Percentiles rank a stretch among this genome's conserved stretches.
Conservation (phyloP, 23 red algal genomes). For the Gracilaria gracilis region DNA sequence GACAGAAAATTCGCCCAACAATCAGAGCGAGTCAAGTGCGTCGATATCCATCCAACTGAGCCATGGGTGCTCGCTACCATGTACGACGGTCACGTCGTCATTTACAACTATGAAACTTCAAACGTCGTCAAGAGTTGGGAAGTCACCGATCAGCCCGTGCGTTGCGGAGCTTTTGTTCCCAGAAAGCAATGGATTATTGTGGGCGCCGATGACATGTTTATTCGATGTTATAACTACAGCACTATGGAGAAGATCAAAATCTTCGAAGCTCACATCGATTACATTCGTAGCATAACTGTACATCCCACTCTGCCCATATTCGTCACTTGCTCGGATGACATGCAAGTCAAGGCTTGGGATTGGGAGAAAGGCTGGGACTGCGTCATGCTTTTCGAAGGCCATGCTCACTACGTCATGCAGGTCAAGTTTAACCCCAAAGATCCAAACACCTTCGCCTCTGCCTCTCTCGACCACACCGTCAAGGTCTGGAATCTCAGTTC, state of each 20-base stretch:
- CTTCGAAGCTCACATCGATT: slow-evolving; percentile 97
- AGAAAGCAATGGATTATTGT: slow-evolving; percentile 98
- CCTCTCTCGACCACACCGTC: slow-evolving; percentile 95
- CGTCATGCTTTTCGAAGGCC: slow-evolving; percentile 93
- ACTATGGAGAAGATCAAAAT: slow-evolving; percentile 98
- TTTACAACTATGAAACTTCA: slow-evolving; percentile 89
- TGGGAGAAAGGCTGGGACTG: slow-evolving; percentile 97
- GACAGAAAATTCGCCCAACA: slow-evolving; percentile 82
- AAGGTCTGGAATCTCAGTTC: slow-evolving; percentile 95
- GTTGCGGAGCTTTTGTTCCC: slow-evolving; percentile 85
- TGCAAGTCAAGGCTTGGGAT: slow-evolving; percentile 99
- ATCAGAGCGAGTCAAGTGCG: slow-evolving; percentile 97
- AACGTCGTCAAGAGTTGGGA: slow-evolving; percentile 92
- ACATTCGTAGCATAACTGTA: slow-evolving; percentile 90
- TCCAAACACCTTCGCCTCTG: slow-evolving; percentile 97
- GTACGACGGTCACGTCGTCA: slow-evolving; percentile 93
- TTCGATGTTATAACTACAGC: slow-evolving; percentile 99
- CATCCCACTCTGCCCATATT: slow-evolving; percentile 93
- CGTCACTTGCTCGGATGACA: slow-evolving; percentile 96
- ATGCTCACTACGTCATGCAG: slow-evolving; percentile 99
- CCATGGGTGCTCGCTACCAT: slow-evolving; percentile 95
- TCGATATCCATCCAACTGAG: slow-evolving; percentile 97
- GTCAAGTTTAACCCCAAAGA: slow-evolving; percentile 99
- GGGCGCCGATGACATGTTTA: slow-evolving; percentile 92
- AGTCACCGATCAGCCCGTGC: slow-evolving; percentile 96